phyloP scores from a whole-genome alignment of 257 asterid species.

The Solanum lycopersicoides region DNA sequence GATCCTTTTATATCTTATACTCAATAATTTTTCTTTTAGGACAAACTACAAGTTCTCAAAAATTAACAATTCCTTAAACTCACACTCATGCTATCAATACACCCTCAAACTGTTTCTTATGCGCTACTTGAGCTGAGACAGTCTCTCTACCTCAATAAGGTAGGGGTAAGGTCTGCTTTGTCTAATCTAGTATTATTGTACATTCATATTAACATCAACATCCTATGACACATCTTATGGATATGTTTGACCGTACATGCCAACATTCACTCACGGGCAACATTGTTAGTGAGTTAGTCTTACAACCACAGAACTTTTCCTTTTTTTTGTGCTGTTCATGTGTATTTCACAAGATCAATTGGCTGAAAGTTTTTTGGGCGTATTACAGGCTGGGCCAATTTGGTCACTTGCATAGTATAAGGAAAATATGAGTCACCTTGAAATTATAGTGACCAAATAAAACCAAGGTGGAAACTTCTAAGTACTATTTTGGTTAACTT shows the following conservation, averaged over 20 bases:
- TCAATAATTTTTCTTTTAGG: neutral
- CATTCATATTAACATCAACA: neutral
- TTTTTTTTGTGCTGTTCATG: neutral
- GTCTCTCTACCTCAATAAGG: neutral
- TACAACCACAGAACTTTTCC: neutral
- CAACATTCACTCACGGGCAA: neutral
- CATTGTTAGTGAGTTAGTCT: neutral
- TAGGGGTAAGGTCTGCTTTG: neutral
- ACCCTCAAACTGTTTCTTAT: neutral
- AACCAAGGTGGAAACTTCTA: neutral
- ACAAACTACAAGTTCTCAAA: neutral
- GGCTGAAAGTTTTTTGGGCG: neutral
- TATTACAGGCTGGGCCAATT: neutral
- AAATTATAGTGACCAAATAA: neutral
- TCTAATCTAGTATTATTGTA: neutral
- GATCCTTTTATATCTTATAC: neutral
- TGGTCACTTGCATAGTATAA: neutral
- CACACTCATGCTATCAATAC: neutral
- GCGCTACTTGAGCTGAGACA: neutral
- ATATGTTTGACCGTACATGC: neutral
- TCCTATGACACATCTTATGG: neutral
- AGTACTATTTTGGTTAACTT: neutral
- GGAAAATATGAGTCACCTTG: neutral
- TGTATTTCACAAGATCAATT: neutral
- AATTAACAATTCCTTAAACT: neutral